These are phyloP conservation scores for Mucor sp. DNA, from an alignment of 371 early-diverging fungal species.

Conservation along the genomic window DNA sequence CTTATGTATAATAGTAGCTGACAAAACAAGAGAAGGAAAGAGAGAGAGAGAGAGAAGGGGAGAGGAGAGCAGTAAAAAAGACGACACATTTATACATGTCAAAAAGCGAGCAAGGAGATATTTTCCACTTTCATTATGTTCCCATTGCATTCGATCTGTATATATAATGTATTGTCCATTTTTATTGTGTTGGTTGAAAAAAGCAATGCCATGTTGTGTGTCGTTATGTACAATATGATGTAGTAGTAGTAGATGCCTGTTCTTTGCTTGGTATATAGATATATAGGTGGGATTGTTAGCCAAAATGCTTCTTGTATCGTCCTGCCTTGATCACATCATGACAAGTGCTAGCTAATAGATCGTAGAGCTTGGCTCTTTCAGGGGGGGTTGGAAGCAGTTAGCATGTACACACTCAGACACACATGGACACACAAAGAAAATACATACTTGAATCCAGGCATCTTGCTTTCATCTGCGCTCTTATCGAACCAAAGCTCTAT, in stretches of 20 bases:
- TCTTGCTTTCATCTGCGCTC: conserved; percentile 13
- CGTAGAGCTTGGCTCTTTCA: conserved; percentile 26
- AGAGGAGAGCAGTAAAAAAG: neutral
- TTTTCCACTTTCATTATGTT: conserved; percentile 5
- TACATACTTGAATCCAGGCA: conserved; percentile 38
- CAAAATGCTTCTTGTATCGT: conserved; percentile 59
- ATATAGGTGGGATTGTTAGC: neutral
- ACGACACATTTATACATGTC: neutral
- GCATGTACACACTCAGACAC: neutral
- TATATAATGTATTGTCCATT: neutral
- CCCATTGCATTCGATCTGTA: neutral
- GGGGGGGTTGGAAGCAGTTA: neutral
- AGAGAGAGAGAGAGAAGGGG: neutral
- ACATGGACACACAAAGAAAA: neutral
- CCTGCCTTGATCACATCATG: conserved; percentile 38
- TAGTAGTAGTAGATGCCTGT: neutral
- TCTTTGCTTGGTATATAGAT: neutral
- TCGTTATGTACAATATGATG: neutral
- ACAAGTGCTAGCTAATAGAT: conserved; percentile 23
- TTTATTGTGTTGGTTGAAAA: neutral
- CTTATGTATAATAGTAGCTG: neutral
- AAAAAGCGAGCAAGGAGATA: neutral
- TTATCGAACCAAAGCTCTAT: conserved; percentile 59
- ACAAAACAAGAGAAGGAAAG: too few relatives aligned
- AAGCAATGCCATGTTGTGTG: neutral